Base-by-base conservation (phyloP, 352 stramenopile species). In the Phytophthora quininea region DNA sequence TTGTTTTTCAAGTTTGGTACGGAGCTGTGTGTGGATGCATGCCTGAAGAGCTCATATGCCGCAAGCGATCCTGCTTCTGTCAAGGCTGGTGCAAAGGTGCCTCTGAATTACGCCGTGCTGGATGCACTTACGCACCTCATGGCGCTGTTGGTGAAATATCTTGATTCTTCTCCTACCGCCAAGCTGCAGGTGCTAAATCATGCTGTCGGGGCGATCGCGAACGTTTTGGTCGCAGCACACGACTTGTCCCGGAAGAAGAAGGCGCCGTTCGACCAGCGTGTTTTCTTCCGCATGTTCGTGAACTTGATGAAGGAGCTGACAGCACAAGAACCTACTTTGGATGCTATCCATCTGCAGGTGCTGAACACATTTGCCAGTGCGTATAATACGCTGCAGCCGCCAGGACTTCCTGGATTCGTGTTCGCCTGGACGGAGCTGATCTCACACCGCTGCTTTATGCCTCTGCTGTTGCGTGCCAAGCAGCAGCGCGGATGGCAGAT, bases 341-440 rank as follows among this genome's bases (percentile, higher is more conserved):
- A 99, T 56, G 80, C 90, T 30, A 98, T 98, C 64, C 97, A 98
- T 48, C 73, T 97, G 15, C 90, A 95, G 64, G 93, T 99, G 52
- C 88, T 99, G 24, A 97, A 97, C 72, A 97, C 98, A 12, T 99
- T 99, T 82, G 96, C 95, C 9, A 98, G 95, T 51, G 94, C 95
- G 45, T 98, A 98, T 76, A 98, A 99, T 72, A 96, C 97, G 52
- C 79, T 99, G 19, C 98, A 99, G 82, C 98, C 98, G 14, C 73
- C 97, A 45, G 92, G 95, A 42, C 80, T 99, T 14, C 97, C 98
- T 37, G 93, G 90, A 11, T 99, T 99, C 76, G 93, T 98, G 37
- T 99, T 99, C 84, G 95, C 96, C 33, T 99, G 98, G 98, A 96
- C 98, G 35, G 97, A 99, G 79, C 86, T 99, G 12, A 94, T 99